phyloP scores from a whole-genome alignment of 2,329 filamentous ascomycete genomes.

The Claviceps sp. region DNA sequence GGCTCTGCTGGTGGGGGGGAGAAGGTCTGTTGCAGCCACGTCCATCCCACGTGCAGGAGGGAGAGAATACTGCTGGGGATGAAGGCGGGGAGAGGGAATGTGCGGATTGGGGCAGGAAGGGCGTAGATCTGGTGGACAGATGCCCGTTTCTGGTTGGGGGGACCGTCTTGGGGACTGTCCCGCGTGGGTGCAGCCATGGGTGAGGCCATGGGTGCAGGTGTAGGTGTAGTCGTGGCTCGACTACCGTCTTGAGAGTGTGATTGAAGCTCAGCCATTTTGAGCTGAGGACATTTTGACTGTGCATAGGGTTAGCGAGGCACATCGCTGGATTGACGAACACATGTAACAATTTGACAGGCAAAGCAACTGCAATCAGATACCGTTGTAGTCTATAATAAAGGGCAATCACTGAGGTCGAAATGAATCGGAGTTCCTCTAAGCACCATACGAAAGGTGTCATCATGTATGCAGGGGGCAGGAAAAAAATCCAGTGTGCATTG shows the following conservation, averaged over 20 bases:
- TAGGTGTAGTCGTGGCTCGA: background rate
- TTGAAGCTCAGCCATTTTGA: conserved; percentile 30
- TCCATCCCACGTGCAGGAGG: conserved; percentile 63
- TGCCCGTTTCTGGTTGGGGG: conserved; percentile 21
- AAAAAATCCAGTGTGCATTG: background rate
- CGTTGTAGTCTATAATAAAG: conserved; percentile 81
- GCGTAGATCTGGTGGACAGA: conserved; percentile 63
- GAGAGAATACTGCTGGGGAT: conserved; percentile 90
- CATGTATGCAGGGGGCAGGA: conserved; percentile 21
- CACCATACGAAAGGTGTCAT: conserved; percentile 46
- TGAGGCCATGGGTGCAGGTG: too few relatives aligned
- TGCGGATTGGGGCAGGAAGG: conserved; percentile 65
- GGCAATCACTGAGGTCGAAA: conserved; percentile 47
- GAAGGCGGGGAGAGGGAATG: conserved; percentile 74
- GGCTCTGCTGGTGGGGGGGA: conserved; percentile 53
- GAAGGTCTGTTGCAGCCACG: conserved; percentile 62
- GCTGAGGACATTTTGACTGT: conserved; percentile 34
- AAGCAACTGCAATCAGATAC: conserved; percentile 63
- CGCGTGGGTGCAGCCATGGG: conserved; percentile 7
- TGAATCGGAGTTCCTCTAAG: conserved; percentile 44
- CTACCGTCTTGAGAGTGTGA: conserved; percentile 10
- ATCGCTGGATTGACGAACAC: background rate
- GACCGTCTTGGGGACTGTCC: conserved; percentile 4
- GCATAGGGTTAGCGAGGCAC: background rate
- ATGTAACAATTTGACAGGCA: background rate